Evolutionary conservation across 2,329 filamentous ascomycete species (phyloP).

Genomic region (Talaromyces islandicus): DNA sequence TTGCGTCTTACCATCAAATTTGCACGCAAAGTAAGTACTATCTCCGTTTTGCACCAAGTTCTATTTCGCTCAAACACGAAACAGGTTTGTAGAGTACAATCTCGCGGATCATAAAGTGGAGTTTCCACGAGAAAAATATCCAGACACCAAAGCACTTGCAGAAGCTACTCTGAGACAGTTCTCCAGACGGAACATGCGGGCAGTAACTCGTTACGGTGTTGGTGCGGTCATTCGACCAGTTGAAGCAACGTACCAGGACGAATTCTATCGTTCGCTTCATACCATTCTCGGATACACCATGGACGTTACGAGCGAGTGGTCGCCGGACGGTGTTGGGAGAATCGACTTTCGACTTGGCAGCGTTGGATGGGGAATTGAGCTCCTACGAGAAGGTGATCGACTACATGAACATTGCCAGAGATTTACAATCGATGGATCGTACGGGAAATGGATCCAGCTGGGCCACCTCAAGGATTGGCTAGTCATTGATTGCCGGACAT

Average conservation of each 20-base stretch:
- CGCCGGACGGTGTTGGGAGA: conserved; percentile 4
- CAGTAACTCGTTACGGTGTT: neutral
- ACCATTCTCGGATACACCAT: conserved; percentile 6
- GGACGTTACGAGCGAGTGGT: conserved; percentile 12
- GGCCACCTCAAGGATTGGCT: conserved; percentile 15
- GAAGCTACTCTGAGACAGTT: too few species aligned
- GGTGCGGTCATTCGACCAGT: conserved; percentile 2
- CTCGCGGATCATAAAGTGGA: too few species aligned
- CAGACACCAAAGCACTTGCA: too few species aligned
- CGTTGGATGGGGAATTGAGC: conserved; percentile 14
- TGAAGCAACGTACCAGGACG: conserved; percentile 12
- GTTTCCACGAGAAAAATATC: too few species aligned
- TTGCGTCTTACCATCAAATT: too few species aligned
- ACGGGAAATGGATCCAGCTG: conserved; percentile 12
- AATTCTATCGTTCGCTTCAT: conserved; percentile 10
- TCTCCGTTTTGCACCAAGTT: too few species aligned
- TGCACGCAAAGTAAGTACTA: too few species aligned
- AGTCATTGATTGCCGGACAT: conserved; percentile 14
- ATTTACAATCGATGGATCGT: conserved; percentile 10
- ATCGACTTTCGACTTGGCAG: conserved; percentile 14
- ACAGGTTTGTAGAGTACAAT: too few species aligned
- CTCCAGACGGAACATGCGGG: too few species aligned
- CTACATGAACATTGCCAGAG: conserved; percentile 12
- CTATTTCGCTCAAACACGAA: too few species aligned
- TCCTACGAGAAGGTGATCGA: conserved; percentile 14